These are phyloP conservation scores for Psilocybe azurescens DNA, from an alignment of 768 basidiomycete species.

Conservation along the genomic window DNA sequence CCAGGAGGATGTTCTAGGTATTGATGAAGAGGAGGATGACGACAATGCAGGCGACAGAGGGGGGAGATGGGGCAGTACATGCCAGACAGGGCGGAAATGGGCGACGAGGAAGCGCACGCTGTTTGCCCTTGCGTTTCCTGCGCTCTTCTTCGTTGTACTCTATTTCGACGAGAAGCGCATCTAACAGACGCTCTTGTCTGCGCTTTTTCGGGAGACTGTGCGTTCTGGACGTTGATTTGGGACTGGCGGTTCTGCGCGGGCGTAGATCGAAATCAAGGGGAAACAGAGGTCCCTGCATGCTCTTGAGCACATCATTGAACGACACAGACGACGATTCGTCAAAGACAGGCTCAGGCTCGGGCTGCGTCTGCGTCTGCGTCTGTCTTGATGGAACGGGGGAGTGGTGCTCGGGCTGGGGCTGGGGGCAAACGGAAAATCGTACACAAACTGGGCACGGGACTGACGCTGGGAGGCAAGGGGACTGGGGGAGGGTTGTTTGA, in stretches of 20 bases:
- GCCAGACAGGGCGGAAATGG: constrained; percentile 23
- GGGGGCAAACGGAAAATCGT: constrained; percentile 21
- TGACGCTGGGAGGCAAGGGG: constrained; percentile 13
- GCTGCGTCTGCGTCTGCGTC: constrained; percentile 28
- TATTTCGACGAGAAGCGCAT: constrained; percentile 47
- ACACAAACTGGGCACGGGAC: constrained; percentile 18
- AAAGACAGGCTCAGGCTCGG: constrained; percentile 23
- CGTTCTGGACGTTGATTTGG: constrained; percentile 24
- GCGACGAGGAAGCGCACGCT: constrained; percentile 25
- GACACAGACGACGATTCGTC: constrained; percentile 47
- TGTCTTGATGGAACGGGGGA: constrained; percentile 18
- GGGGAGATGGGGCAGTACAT: constrained; percentile 22
- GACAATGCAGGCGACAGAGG: constrained; percentile 30
- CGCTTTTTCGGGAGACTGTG: constrained; percentile 26
- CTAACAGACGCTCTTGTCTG: constrained; percentile 42
- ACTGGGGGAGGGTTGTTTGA: constrained; percentile 8
- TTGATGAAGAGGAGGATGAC: constrained; percentile 26
- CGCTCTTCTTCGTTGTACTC: constrained; percentile 47
- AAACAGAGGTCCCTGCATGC: constrained; percentile 67
- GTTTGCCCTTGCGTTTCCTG: constrained; percentile 41
- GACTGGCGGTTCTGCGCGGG: constrained; percentile 14
- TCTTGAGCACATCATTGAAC: constrained; percentile 59
- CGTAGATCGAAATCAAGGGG: constrained; percentile 41
- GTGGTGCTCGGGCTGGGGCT: not conserved
- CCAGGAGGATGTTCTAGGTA: constrained; percentile 35